Percentiles rank a stretch among this genome's conserved stretches.
These are phyloP conservation scores for Irpex sp. DNA, from an alignment of 1,284 basidiomycete genomes.

Conservation along the genomic window DNA sequence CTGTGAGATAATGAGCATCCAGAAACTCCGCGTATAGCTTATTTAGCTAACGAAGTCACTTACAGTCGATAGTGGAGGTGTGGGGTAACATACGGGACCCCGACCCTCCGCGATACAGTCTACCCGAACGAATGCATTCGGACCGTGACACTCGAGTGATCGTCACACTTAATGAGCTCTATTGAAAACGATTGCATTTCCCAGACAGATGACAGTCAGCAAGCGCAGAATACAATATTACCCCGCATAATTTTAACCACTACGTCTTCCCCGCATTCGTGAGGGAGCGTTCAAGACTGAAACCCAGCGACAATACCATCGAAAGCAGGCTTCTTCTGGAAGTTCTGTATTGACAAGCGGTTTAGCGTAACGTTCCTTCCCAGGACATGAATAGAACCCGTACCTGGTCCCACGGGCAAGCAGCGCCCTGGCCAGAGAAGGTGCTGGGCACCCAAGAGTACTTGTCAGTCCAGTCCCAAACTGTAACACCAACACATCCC, in stretches of 20 bases:
- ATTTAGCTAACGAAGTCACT: too few relatives aligned
- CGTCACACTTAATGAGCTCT: not conserved
- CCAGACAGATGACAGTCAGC: not conserved
- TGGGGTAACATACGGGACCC: too few relatives aligned
- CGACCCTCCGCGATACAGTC: not conserved
- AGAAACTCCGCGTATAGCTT: too few relatives aligned
- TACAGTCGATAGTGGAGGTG: too few relatives aligned
- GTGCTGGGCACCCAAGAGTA: slow-evolving; percentile 33
- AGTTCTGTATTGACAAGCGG: slow-evolving; percentile 13
- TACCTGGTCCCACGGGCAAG: slow-evolving; percentile 27
- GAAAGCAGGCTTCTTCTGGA: slow-evolving; percentile 25
- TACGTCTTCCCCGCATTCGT: not conserved
- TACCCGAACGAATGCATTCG: not conserved
- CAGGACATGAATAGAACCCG: not conserved
- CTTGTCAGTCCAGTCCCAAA: slow-evolving; percentile 50
- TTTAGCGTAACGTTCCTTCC: not conserved
- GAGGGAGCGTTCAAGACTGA: not conserved
- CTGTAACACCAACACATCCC: slow-evolving; percentile 43
- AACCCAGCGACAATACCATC: slow-evolving; percentile 25
- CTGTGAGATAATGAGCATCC: too few relatives aligned
- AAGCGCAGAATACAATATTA: not conserved
- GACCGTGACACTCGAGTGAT: not conserved
- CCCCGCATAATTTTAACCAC: not conserved
- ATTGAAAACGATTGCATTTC: not conserved
- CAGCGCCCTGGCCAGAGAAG: slow-evolving; percentile 33